A percentile compares a stretch with the other conserved stretches of the same genome.
Conservation (phyloP, 345 rosid genomes). For the Eucalyptus erythrocorys region DNA sequence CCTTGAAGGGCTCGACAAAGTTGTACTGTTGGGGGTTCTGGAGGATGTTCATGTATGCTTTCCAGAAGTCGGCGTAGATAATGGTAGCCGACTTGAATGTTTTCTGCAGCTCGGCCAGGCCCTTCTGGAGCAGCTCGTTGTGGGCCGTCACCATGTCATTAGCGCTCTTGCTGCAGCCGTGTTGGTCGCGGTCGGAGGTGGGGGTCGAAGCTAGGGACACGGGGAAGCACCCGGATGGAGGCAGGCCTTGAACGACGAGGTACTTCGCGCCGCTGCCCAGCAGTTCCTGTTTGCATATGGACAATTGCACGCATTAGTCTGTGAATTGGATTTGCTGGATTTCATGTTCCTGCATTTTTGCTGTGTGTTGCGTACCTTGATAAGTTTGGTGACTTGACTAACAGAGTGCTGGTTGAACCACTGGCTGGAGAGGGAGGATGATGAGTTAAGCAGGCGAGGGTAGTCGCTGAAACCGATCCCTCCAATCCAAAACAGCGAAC, state of each 20-base stretch:
- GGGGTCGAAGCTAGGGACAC: background rate
- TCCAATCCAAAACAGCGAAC: constrained; percentile 32
- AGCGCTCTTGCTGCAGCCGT: constrained; percentile 11
- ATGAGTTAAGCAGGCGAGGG: constrained; percentile 10
- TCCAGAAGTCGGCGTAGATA: constrained; percentile 18
- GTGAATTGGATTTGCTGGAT: background rate
- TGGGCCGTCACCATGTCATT: constrained; percentile 12
- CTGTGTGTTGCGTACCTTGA: constrained; percentile 6
- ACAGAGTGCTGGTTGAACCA: constrained; percentile 7
- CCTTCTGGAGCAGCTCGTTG: constrained; percentile 22
- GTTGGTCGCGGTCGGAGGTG: background rate
- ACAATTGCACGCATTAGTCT: background rate
- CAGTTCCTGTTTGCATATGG: background rate
- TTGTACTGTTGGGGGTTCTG: background rate
- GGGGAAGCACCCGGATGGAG: constrained; percentile 36
- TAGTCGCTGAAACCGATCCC: constrained; percentile 28
- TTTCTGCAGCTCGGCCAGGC: constrained; percentile 1
- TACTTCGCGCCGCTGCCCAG: constrained; percentile 25
- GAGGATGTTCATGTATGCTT: constrained; percentile 14
- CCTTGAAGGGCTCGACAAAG: constrained; percentile 14
- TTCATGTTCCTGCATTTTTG: background rate
- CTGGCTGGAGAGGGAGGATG: background rate
- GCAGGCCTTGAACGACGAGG: constrained; percentile 33
- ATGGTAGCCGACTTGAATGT: background rate
- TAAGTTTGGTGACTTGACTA: background rate